Percentiles rank a stretch among this genome's conserved stretches.
phyloP scores from a whole-genome alignment of 371 early-diverging fungal species.

The Mucor saturninus region DNA sequence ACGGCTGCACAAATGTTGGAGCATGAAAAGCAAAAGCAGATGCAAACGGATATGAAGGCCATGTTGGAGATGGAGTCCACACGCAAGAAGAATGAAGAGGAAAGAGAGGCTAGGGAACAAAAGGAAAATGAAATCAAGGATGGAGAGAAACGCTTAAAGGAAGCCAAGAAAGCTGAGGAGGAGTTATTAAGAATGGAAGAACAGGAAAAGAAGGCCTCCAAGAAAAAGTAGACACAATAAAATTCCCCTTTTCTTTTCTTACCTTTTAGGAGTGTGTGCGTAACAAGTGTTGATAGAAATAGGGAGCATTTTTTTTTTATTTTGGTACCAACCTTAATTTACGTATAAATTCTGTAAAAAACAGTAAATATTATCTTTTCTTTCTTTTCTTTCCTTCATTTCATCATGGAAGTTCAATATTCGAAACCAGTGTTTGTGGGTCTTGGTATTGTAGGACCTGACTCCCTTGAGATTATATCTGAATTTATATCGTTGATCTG shows the following conservation, averaged over 20 bases:
- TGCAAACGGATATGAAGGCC: slow-evolving; percentile 50
- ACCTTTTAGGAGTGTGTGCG: neutral
- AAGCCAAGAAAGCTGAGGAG: slow-evolving; percentile 38
- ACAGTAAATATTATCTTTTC: neutral
- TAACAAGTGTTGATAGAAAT: neutral
- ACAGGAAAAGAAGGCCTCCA: slow-evolving; percentile 29
- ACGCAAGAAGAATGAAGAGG: slow-evolving; percentile 44
- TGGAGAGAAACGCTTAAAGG: slow-evolving; percentile 41
- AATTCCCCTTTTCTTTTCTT: too few relatives aligned
- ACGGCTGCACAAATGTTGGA: slow-evolving; percentile 83
- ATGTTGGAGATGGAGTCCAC: slow-evolving; percentile 44
- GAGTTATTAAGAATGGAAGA: slow-evolving; percentile 34
- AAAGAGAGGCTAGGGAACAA: slow-evolving; percentile 42
- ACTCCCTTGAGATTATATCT: slow-evolving; percentile 41
- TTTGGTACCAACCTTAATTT: neutral
- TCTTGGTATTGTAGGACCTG: slow-evolving; percentile 37
- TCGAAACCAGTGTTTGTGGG: slow-evolving; percentile 10
- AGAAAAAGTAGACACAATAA: slow-evolving; percentile 5
- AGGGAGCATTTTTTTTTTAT: slow-evolving; percentile 6
- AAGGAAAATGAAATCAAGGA: slow-evolving; percentile 35
- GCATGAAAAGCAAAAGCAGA: slow-evolving; percentile 59
- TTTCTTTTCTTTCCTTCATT: neutral
- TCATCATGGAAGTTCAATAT: neutral
- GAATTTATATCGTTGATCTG: slow-evolving; percentile 46
- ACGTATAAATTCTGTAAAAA: slow-evolving; percentile 1